phyloP scores from a whole-genome alignment of 2,329 filamentous ascomycete genomes.

The Hyphodiscus sp. region DNA sequence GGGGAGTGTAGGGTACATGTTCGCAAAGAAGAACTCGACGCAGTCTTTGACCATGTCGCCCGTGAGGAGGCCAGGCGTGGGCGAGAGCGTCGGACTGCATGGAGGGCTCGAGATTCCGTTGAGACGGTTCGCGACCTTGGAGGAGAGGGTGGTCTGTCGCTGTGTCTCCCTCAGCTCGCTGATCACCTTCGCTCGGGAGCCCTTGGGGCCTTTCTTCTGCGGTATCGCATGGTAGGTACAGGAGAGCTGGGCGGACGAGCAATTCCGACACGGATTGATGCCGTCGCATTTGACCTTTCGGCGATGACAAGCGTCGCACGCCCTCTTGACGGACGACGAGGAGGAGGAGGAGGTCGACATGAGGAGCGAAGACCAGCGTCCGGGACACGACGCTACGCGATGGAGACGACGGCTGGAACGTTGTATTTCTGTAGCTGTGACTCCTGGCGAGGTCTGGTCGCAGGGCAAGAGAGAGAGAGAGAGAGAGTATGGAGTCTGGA shows the following conservation, averaged over 20 bases:
- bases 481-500: too few relatives aligned
- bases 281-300: conserved; percentile 71
- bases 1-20: conserved; percentile 59
- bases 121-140: conserved; percentile 54
- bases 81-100: conserved; percentile 41
- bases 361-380: conserved; percentile 2
- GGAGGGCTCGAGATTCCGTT: conserved; percentile 47
- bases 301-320: conserved; percentile 68
- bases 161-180: conserved; percentile 66
- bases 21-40: conserved; percentile 60
- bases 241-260: conserved; percentile 56
- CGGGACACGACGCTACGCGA: background rate
- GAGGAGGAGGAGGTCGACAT: conserved; percentile 14
- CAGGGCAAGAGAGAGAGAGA: too few relatives aligned
- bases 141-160: conserved; percentile 56
- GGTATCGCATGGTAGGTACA: conserved; percentile 72
- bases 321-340: conserved; percentile 41
- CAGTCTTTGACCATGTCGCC: conserved; percentile 59
- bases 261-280: conserved; percentile 65
- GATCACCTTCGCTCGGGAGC: conserved; percentile 68
- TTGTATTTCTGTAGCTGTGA: conserved; percentile 1
- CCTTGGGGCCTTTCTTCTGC: conserved; percentile 72
- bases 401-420: background rate
- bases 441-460: background rate
- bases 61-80: conserved; percentile 54